These are phyloP conservation scores for Orbilia blumenaviensis DNA, from an alignment of 2,329 filamentous ascomycete genomes.

Conservation along the genomic window DNA sequence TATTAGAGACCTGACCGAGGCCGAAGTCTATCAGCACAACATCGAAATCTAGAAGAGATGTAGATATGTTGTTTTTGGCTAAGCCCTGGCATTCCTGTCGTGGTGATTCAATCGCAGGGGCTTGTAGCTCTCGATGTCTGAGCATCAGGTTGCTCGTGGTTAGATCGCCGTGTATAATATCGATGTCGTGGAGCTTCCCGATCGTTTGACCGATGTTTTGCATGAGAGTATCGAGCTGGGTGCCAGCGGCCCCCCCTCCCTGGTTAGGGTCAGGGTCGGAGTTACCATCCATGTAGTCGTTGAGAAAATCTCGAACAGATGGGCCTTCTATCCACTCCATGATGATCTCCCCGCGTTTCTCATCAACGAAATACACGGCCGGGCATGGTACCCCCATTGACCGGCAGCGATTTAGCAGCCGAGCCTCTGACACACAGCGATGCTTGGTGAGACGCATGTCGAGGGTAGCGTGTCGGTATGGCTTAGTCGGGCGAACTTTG, in stretches of 20 bases:
- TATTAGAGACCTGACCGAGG: constrained; percentile 78
- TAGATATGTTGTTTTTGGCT: constrained; percentile 4
- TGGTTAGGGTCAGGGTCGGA: constrained; percentile 58
- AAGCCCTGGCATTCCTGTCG: background rate
- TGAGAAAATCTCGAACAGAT: constrained; percentile 75
- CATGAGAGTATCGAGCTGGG: constrained; percentile 71
- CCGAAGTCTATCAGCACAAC: constrained; percentile 95
- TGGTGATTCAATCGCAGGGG: constrained; percentile 55
- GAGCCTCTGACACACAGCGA: constrained; percentile 86
- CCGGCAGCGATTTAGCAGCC: constrained; percentile 80
- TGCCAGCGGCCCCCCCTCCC: constrained; percentile 59
- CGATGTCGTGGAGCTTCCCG: constrained; percentile 80
- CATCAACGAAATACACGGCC: constrained; percentile 76
- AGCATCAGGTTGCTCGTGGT: constrained; percentile 98
- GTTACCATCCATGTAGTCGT: constrained; percentile 69
- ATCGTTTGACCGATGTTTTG: constrained; percentile 75
- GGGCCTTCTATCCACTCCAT: constrained; percentile 84
- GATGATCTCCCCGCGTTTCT: constrained; percentile 75
- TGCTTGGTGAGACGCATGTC: constrained; percentile 86
- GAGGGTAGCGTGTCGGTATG: constrained; percentile 88
- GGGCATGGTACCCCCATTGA: constrained; percentile 84
- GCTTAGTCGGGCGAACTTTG: constrained; percentile 90
- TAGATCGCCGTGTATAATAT: constrained; percentile 91
- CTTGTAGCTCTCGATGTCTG: constrained; percentile 61
- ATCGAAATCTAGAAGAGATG: constrained; percentile 67